Conservation (phyloP, 306 rosid genomes). For the Quercus alba region DNA sequence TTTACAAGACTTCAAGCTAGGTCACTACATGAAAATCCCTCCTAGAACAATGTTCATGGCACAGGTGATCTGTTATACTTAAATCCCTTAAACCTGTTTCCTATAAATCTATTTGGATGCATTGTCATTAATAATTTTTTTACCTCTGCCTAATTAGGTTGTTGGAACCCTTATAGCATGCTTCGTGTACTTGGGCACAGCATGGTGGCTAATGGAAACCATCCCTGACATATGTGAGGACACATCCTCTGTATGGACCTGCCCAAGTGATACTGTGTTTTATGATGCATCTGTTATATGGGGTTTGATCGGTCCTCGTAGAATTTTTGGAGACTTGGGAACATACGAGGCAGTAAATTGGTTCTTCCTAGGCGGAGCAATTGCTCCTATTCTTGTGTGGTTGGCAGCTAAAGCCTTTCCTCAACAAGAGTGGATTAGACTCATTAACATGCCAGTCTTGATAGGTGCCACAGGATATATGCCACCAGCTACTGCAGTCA, state of each 20-base stretch:
- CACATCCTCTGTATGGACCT: constrained; percentile 77
- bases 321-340: constrained; percentile 76
- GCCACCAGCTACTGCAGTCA: constrained; percentile 92
- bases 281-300: constrained; percentile 92
- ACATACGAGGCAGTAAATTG: constrained; percentile 57
- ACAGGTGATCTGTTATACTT: constrained; percentile 39
- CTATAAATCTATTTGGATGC: neutral
- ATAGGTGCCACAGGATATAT: constrained; percentile 69
- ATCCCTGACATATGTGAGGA: constrained; percentile 81
- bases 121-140: neutral
- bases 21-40: constrained; percentile 98
- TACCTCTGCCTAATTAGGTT: constrained; percentile 28
- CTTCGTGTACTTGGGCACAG: constrained; percentile 65
- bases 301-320: constrained; percentile 82
- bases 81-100: neutral
- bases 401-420: constrained; percentile 56
- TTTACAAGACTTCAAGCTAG: constrained; percentile 90
- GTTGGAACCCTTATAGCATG: constrained; percentile 73
- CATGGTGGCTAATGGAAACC: constrained; percentile 94
- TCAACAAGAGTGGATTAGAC: constrained; percentile 71
- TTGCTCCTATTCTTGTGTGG: constrained; percentile 73
- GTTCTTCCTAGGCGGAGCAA: constrained; percentile 78
- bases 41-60: constrained; percentile 97
- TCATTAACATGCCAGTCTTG: constrained; percentile 77
- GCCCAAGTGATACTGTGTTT: constrained; percentile 79